phyloP scores from a whole-genome alignment of 139 green algal genomes.

The Chlamydomonas urium region DNA sequence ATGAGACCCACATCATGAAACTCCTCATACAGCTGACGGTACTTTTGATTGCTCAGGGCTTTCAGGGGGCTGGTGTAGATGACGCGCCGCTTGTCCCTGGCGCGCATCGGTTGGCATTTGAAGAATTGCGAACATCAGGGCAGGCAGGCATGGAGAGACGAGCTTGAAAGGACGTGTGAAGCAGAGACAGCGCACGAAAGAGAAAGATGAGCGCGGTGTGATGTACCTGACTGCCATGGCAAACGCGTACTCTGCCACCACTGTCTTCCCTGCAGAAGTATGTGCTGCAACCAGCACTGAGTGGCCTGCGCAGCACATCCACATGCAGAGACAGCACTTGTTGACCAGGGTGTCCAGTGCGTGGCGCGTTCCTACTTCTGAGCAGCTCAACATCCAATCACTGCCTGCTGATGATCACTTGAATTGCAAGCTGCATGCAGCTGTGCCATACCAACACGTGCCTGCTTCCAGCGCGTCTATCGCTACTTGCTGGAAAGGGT shows the following conservation, averaged over 20 bases:
- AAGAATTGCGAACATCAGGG: no score
- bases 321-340: neutral
- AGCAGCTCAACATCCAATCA: neutral
- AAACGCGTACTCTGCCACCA: slow-evolving; percentile 91
- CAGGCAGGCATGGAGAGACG: no score
- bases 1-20: slow-evolving; percentile 58
- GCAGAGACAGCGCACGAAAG: no score
- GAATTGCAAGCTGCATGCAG: neutral
- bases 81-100: slow-evolving; percentile 69
- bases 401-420: neutral
- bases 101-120: no score
- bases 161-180: no score
- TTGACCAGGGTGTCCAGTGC: neutral
- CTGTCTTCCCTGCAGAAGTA: slow-evolving; percentile 92
- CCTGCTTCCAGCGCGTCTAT: slow-evolving; percentile 80
- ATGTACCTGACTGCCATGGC: slow-evolving; percentile 39
- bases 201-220: no score
- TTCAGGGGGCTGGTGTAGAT: slow-evolving; percentile 97
- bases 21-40: slow-evolving; percentile 73
- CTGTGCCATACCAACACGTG: neutral
- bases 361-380: neutral
- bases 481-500: slow-evolving; percentile 80
- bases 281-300: slow-evolving; percentile 89
- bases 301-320: slow-evolving; percentile 47
- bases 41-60: slow-evolving; percentile 98